These are phyloP conservation scores for Kwoniella dejecticola DNA, from an alignment of 768 basidiomycete genomes.

Conservation along the genomic window DNA sequence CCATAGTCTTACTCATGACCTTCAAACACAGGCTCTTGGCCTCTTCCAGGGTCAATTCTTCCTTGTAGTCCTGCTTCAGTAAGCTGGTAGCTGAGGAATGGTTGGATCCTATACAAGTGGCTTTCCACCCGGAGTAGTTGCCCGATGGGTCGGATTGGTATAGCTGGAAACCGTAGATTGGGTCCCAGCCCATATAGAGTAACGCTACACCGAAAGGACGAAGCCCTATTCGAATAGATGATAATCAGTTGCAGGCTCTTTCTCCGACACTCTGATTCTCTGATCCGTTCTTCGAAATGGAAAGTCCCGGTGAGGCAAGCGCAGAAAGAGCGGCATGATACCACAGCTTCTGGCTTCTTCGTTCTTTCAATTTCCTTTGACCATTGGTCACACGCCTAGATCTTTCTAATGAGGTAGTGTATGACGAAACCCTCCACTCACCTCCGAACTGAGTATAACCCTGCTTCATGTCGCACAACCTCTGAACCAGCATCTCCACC, in stretches of 20 bases:
- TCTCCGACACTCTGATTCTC: no score
- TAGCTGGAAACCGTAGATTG: constrained; percentile 92
- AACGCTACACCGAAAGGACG: constrained; percentile 97
- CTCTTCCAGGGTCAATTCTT: constrained; percentile 85
- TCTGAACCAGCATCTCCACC: constrained; percentile 90
- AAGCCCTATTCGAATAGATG: constrained; percentile 65
- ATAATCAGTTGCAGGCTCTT: no score
- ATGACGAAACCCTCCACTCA: constrained; percentile 53
- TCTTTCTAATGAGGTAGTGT: no score
- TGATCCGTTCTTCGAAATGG: no score
- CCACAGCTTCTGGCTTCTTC: no score
- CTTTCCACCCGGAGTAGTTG: constrained; percentile 97
- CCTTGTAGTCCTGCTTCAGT: constrained; percentile 97
- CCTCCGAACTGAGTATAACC: constrained; percentile 97
- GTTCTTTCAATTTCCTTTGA: no score
- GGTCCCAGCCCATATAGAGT: constrained; percentile 94
- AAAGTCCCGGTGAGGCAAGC: no score
- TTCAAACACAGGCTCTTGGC: constrained; percentile 87
- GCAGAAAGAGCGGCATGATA: no score
- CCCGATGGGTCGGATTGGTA: constrained; percentile 98
- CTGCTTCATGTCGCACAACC: constrained; percentile 95
- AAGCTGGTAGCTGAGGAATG: constrained; percentile 66
- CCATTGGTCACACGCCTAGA: no score
- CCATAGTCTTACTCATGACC: constrained; percentile 99
- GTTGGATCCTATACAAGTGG: constrained; percentile 98